Percentiles rank a stretch among this genome's conserved stretches.
Evolutionary conservation across 1,284 basidiomycete genomes (phyloP).

Genomic region (Meripilus lineatus): DNA sequence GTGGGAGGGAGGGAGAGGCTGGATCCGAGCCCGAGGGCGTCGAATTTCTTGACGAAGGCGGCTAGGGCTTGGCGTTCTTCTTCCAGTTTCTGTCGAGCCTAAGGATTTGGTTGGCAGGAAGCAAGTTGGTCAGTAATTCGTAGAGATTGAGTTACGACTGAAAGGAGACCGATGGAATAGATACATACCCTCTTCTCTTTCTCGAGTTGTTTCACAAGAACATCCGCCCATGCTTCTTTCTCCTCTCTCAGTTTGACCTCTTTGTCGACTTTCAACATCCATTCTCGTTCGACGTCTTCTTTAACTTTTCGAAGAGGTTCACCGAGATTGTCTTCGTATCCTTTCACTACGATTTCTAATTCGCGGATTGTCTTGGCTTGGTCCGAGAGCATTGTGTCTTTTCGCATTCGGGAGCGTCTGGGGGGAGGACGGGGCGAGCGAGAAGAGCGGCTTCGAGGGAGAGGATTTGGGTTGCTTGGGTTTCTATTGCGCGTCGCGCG

Average conservation of each 20-base stretch:
- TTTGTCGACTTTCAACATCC: constrained; percentile 55
- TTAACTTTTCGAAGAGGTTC: constrained; percentile 68
- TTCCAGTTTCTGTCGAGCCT: constrained; percentile 56
- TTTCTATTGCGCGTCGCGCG: constrained; percentile 68
- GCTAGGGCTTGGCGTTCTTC: constrained; percentile 70
- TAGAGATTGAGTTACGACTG: background rate
- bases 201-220: constrained; percentile 66
- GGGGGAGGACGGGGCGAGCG: constrained; percentile 54
- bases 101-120: background rate
- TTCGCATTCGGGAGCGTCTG: constrained; percentile 56
- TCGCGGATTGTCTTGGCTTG: constrained; percentile 67
- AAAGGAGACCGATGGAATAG: background rate
- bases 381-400: constrained; percentile 64
- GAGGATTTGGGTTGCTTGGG: constrained; percentile 76
- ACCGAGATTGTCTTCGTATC: constrained; percentile 67
- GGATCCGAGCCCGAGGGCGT: constrained; percentile 51
- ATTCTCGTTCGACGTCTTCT: constrained; percentile 82
- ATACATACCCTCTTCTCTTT: constrained; percentile 60
- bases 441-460: constrained; percentile 70
- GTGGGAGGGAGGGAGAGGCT: constrained; percentile 32
- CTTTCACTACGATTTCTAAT: constrained; percentile 63
- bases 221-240: constrained; percentile 65
- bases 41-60: constrained; percentile 74
- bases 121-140: background rate
- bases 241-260: constrained; percentile 59